Evolutionary conservation across 2,329 filamentous ascomycete genomes (phyloP), one percentile per base, ranked within the genome.

Genomic region (Tolypocladium tundrense): DNA sequence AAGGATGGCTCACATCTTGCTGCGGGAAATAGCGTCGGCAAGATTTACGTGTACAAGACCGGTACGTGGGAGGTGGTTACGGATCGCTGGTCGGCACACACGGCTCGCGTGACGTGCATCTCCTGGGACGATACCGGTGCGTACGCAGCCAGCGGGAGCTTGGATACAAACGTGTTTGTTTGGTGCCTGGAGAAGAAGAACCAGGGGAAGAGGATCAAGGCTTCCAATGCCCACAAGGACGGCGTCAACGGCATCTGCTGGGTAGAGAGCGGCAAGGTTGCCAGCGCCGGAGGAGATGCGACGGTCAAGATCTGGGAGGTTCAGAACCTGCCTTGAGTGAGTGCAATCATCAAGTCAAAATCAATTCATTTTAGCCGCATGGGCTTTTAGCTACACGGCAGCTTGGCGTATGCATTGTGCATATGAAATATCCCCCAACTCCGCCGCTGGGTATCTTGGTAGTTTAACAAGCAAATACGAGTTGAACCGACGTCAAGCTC

Each of bases 91-190:
- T 84, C 81, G 41, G 80, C 82, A 53, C 82, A 85, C 68, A 85
- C 81, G 55, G 81, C 79, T 13, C 77, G 81, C 43, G 79, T 85
- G 24, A 81, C 77, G 40, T 76, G 77, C 63, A 79, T 85, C 60
- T 77, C 87, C 16, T 99, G 94, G 94, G 90, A 92, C 66, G 77
- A 81, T 21, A 82, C 83, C 21, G 88, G 88, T 14, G 88, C 87
- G 27, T 88, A 91, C 69, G 87, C 92, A 3, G 90, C 85, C 24
- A 96, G 89, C 69, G 93, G 92, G 14, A 88, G 85, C 52, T 76
- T 99, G 54, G 94, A 99, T 70, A 97, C 93, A 0, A 91, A 96
- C 67, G 82, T 99, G 24, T 92, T 90, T 69, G 86, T 96, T 37
- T 99, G 94, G 91, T 96, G 90, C 70, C 73, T 97, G 58, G 79